A percentile compares a stretch with the other conserved stretches of the same genome.
phyloP scores from a whole-genome alignment of 495 filamentous ascomycete genomes.

The Patellaria atrata region DNA sequence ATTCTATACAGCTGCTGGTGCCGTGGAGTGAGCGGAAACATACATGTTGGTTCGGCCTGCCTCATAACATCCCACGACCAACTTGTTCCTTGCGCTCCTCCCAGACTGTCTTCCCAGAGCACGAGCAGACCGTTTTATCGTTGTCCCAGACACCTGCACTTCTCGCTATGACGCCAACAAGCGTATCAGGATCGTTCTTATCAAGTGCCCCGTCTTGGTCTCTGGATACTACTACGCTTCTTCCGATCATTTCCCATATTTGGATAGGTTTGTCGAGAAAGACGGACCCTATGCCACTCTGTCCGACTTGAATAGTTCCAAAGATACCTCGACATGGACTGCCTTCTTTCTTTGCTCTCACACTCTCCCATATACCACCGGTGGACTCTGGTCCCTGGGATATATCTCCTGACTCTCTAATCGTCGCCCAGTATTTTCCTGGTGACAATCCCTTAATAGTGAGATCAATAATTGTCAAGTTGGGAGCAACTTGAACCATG shows the following conservation, averaged over 20 bases:
- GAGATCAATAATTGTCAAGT: constrained; percentile 70
- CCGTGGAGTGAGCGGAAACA: background rate
- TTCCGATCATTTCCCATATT: constrained; percentile 90
- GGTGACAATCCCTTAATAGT: constrained; percentile 72
- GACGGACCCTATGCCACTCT: constrained; percentile 51
- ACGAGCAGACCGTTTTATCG: constrained; percentile 90
- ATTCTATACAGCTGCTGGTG: background rate
- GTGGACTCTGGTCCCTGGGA: constrained; percentile 66
- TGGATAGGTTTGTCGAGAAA: constrained; percentile 70
- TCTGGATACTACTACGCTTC: constrained; percentile 68
- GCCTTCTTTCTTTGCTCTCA: constrained; percentile 35
- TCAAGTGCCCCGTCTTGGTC: constrained; percentile 40
- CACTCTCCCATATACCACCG: constrained; percentile 63
- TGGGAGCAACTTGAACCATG: constrained; percentile 32
- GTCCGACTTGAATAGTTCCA: constrained; percentile 57
- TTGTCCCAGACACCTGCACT: constrained; percentile 97
- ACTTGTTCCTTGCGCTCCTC: constrained; percentile 88
- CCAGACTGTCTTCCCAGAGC: constrained; percentile 96
- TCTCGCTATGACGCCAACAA: constrained; percentile 84
- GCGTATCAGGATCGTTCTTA: constrained; percentile 61
- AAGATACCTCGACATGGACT: constrained; percentile 47
- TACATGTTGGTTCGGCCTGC: background rate
- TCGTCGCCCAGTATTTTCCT: constrained; percentile 67
- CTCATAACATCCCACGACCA: constrained; percentile 66
- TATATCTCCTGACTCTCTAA: constrained; percentile 82